Conservation (phyloP, 768 basidiomycete genomes). For the Mycena indigotica region DNA sequence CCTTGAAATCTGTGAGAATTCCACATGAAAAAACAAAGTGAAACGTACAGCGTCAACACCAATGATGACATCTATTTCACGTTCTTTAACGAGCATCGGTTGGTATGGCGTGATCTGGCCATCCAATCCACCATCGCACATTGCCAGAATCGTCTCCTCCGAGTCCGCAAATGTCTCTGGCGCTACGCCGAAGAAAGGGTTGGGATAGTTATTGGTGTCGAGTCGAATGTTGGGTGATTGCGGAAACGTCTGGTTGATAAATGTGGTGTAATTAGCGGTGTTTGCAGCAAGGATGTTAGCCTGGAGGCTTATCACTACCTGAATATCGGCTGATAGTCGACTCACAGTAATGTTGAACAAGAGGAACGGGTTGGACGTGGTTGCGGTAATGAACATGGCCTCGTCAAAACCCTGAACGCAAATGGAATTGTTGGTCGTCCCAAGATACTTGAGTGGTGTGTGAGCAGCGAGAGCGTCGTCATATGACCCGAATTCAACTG, state of each 20-base stretch:
- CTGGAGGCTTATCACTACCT: background rate
- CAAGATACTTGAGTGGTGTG: slow-evolving; percentile 47
- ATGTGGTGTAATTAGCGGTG: slow-evolving; percentile 16
- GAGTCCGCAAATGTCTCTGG: slow-evolving; percentile 35
- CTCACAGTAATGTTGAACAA: slow-evolving; percentile 11
- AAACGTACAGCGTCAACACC: slow-evolving; percentile 47
- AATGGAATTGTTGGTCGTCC: slow-evolving; percentile 36
- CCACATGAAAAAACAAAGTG: background rate
- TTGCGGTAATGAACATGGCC: slow-evolving; percentile 28
- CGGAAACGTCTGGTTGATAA: slow-evolving; percentile 18
- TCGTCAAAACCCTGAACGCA: slow-evolving; percentile 40
- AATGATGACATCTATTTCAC: slow-evolving; percentile 51
- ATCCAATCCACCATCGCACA: slow-evolving; percentile 46
- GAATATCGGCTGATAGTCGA: background rate
- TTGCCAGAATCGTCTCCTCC: slow-evolving; percentile 31
- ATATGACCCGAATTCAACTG: slow-evolving; percentile 45
- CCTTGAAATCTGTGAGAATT: background rate
- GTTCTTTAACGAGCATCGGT: slow-evolving; percentile 49
- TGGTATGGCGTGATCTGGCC: slow-evolving; percentile 49
- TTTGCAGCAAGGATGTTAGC: background rate
- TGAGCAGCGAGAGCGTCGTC: slow-evolving; percentile 49
- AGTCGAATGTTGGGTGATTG: slow-evolving; percentile 24
- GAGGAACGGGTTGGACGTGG: slow-evolving; percentile 31
- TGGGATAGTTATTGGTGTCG: slow-evolving; percentile 36
- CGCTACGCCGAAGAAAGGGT: slow-evolving; percentile 40